These are phyloP conservation scores for Jatropha podagrica DNA, from an alignment of 441 rosid genomes.

Conservation along the genomic window DNA sequence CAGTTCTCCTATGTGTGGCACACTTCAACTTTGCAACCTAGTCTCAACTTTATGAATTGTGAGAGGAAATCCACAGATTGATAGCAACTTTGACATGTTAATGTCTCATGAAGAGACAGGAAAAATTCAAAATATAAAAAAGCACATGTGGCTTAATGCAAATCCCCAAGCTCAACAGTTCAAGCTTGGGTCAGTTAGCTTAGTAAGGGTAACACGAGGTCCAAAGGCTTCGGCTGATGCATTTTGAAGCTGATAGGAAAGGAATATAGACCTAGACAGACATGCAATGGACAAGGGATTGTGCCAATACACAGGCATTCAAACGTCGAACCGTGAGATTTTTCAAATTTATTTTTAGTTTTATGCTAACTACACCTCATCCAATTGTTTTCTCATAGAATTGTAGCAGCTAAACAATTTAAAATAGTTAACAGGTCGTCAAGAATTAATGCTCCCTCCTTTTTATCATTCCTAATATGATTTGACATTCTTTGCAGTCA, in stretches of 20 bases:
- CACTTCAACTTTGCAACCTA: background rate
- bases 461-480: background rate
- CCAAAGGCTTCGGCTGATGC: background rate
- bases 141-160: background rate
- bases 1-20: background rate
- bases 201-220: background rate
- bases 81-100: background rate
- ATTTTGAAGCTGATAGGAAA: background rate
- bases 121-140: background rate
- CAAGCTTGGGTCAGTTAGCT: background rate
- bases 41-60: background rate
- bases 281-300: background rate
- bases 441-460: background rate
- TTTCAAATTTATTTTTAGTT: no score
- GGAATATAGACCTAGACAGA: background rate
- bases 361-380: background rate
- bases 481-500: no score
- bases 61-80: background rate
- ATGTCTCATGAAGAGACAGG: background rate
- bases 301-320: background rate
- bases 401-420: background rate
- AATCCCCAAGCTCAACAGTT: background rate
- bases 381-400: background rate
- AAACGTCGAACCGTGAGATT: background rate
- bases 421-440: background rate